Conservation (phyloP, 768 basidiomycete species). For the Naematelia aurantialba region DNA sequence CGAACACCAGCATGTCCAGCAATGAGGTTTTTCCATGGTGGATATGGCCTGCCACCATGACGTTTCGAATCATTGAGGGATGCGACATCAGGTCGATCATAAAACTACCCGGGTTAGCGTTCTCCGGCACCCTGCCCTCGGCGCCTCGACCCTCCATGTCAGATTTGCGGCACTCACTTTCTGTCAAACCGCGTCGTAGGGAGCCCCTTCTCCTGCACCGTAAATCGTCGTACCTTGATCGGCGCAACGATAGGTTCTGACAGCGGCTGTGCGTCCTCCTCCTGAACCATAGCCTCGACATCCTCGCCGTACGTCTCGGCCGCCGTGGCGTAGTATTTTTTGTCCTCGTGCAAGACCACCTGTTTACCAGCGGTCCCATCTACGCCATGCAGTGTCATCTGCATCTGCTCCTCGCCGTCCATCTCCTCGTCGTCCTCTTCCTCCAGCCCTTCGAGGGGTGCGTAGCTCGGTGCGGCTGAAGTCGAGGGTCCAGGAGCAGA, state of each 20-base stretch:
- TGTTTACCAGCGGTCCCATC: conserved; percentile 47
- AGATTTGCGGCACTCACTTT: conserved; percentile 61
- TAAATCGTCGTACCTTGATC: conserved; percentile 90
- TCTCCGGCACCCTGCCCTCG: background rate
- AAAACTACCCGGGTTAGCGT: conserved; percentile 71
- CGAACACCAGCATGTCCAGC: conserved; percentile 94
- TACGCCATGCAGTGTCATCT: conserved; percentile 44
- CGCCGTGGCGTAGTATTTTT: conserved; percentile 94
- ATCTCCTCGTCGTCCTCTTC: conserved; percentile 61
- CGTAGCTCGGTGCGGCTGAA: conserved; percentile 51
- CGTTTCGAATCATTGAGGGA: conserved; percentile 92
- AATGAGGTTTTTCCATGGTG: conserved; percentile 98
- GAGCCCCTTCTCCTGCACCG: conserved; percentile 89
- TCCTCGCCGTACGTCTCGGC: conserved; percentile 85
- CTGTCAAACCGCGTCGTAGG: conserved; percentile 97
- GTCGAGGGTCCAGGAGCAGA: conserved; percentile 35
- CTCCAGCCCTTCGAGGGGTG: conserved; percentile 77
- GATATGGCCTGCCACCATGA: conserved; percentile 90
- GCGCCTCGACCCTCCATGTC: too few species aligned
- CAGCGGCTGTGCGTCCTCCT: conserved; percentile 94
- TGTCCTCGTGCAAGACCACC: conserved; percentile 85
- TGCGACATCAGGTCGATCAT: conserved; percentile 84
- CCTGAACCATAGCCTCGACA: conserved; percentile 94
- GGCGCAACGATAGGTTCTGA: conserved; percentile 94
- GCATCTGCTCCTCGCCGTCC: conserved; percentile 47